A percentile compares a stretch with the other conserved stretches of the same genome.
Evolutionary conservation across 2,329 filamentous ascomycete species (phyloP).

Genomic region (Fonsecaea erecta): DNA sequence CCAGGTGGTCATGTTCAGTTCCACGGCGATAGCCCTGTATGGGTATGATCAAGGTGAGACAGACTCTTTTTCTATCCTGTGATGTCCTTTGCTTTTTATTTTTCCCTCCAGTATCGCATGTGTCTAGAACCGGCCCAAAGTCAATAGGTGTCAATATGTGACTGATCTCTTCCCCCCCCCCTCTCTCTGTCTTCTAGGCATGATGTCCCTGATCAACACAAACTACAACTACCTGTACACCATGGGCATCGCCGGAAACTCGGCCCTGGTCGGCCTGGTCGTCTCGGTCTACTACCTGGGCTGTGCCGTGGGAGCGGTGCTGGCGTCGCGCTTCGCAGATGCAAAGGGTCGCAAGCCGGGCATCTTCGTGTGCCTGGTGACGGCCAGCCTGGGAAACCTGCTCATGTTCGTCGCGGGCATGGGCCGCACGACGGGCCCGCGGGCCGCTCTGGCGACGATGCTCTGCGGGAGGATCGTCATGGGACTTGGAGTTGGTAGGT

Average conservation of each 20-base stretch:
- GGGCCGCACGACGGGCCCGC: constrained; percentile 41
- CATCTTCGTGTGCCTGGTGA: constrained; percentile 61
- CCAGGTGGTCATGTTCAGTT: constrained; percentile 59
- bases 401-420: constrained; percentile 65
- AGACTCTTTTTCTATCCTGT: too few species aligned
- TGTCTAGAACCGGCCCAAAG: too few species aligned
- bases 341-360: constrained; percentile 58
- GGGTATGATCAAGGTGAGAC: constrained; percentile 49
- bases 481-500: constrained; percentile 46
- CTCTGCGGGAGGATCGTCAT: constrained; percentile 58
- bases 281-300: constrained; percentile 67
- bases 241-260: constrained; percentile 59
- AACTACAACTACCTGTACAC: constrained; percentile 61
- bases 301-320: constrained; percentile 61
- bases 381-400: constrained; percentile 60
- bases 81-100: too few species aligned
- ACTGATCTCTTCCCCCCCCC: neutral
- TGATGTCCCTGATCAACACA: constrained; percentile 62
- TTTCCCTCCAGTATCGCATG: neutral
- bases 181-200: constrained; percentile 41
- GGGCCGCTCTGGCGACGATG: constrained; percentile 54
- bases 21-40: constrained; percentile 60
- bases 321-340: constrained; percentile 62
- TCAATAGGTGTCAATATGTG: neutral
- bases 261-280: constrained; percentile 62